A percentile compares a stretch with the other conserved stretches of the same genome.
Conservation (phyloP, 805 yeast species). For the Saccharomyces jurei region DNA sequence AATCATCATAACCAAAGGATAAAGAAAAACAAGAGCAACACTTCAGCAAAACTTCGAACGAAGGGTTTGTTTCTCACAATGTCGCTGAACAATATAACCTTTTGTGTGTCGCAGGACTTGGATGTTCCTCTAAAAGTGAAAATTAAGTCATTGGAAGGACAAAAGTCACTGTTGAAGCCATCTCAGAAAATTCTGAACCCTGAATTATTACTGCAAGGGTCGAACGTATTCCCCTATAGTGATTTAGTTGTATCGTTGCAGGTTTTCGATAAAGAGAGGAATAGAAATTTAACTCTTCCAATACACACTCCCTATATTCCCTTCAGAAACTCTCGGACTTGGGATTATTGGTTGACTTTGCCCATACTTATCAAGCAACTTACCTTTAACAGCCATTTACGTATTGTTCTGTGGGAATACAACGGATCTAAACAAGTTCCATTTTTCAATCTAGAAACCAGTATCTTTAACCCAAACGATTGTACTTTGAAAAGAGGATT, state of each 20-base stretch:
- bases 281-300: conserved; percentile 42
- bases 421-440: conserved; percentile 43
- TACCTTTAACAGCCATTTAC: conserved; percentile 52
- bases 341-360: conserved; percentile 68
- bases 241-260: conserved; percentile 40
- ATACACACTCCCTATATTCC: conserved; percentile 43
- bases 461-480: conserved; percentile 48
- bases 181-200: conserved; percentile 45
- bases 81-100: conserved; percentile 29
- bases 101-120: conserved; percentile 50
- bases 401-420: conserved; percentile 61
- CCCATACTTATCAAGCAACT: conserved; percentile 68
- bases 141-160: conserved; percentile 41
- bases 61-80: neutral
- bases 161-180: conserved; percentile 33
- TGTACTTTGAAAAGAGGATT: conserved; percentile 64
- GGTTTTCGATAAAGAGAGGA: conserved; percentile 34
- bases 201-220: conserved; percentile 33
- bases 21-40: neutral
- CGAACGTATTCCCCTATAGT: conserved; percentile 31
- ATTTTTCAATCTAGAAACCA: conserved; percentile 55
- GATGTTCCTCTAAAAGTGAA: conserved; percentile 42
- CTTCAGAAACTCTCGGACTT: conserved; percentile 39
- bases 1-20: neutral
- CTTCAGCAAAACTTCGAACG: neutral